Evolutionary conservation across 345 rosid species (phyloP).

Genomic region (Cochlearia excelsa): DNA sequence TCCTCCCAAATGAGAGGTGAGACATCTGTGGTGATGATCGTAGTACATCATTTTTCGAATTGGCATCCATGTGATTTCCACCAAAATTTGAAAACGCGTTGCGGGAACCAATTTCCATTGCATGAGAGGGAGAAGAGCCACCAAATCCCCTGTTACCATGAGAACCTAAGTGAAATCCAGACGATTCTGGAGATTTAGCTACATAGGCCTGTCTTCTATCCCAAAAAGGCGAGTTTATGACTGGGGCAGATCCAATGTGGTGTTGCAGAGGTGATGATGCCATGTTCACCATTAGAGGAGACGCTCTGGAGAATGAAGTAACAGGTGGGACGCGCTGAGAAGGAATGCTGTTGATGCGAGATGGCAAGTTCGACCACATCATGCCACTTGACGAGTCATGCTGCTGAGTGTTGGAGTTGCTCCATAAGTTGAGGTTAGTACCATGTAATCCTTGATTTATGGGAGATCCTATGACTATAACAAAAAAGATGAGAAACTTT

Average conservation of each 20-base stretch:
- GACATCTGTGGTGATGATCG: constrained; percentile 70
- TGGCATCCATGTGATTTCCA: constrained; percentile 64
- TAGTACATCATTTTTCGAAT: too few species aligned
- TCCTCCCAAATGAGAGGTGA: constrained; percentile 65
- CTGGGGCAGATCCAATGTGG: constrained; percentile 89
- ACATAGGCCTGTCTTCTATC: constrained; percentile 64
- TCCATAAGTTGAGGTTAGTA: constrained; percentile 62
- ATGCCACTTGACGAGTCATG: constrained; percentile 55
- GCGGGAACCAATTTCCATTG: too few species aligned
- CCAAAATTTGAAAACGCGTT: too few species aligned
- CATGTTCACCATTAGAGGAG: constrained; percentile 55
- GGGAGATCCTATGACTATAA: constrained; percentile 43
- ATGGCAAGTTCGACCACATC: constrained; percentile 83
- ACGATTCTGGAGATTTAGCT: constrained; percentile 72
- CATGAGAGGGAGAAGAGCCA: constrained; percentile 59
- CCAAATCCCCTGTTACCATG: constrained; percentile 58
- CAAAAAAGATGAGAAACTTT: constrained; percentile 20
- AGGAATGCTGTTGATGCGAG: constrained; percentile 60
- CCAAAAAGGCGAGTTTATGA: constrained; percentile 71
- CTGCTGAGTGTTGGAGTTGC: constrained; percentile 57
- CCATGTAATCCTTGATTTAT: constrained; percentile 65
- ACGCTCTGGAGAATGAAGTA: constrained; percentile 64
- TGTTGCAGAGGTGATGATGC: constrained; percentile 66
- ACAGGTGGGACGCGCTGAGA: constrained; percentile 56
- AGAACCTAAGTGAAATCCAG: constrained; percentile 73